Conservation (phyloP, 805 yeast species). For the Wickerhamomyces strasburgensis region DNA sequence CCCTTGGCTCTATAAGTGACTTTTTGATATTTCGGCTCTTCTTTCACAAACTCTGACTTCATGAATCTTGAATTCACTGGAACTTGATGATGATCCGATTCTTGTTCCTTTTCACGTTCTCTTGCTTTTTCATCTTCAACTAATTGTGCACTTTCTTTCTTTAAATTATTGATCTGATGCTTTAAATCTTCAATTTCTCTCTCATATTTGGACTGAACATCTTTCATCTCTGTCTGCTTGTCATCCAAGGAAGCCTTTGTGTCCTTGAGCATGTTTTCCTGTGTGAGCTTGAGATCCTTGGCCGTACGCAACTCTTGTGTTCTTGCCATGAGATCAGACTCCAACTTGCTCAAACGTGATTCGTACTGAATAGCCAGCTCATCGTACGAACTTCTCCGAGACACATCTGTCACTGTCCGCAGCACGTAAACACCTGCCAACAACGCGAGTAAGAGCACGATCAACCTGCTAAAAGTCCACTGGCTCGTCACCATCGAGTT, state of each 20-base stretch:
- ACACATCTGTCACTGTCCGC: no score
- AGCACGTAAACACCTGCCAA: no score
- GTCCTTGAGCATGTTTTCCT: neutral
- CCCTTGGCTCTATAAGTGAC: slow-evolving; percentile 5
- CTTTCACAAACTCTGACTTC: slow-evolving; percentile 3
- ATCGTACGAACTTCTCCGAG: no score
- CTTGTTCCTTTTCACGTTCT: neutral
- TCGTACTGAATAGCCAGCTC: no score
- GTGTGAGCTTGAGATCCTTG: neutral
- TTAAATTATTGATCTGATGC: neutral
- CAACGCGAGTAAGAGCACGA: no score
- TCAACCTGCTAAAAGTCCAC: no score
- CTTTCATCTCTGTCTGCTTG: neutral
- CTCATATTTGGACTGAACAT: neutral
- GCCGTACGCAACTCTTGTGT: no score
- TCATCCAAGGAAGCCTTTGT: neutral
- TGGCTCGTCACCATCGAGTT: no score
- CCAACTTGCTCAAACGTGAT: no score
- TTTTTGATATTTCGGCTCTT: slow-evolving; percentile 11
- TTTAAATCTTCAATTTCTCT: neutral
- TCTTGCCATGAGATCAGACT: no score
- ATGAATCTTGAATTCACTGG: slow-evolving; percentile 7
- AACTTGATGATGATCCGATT: neutral
- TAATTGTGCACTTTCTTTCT: neutral
- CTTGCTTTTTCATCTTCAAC: neutral